Base-by-base conservation (phyloP, 139 green algal genomes). In the Chlamydomonas schloesseri region DNA sequence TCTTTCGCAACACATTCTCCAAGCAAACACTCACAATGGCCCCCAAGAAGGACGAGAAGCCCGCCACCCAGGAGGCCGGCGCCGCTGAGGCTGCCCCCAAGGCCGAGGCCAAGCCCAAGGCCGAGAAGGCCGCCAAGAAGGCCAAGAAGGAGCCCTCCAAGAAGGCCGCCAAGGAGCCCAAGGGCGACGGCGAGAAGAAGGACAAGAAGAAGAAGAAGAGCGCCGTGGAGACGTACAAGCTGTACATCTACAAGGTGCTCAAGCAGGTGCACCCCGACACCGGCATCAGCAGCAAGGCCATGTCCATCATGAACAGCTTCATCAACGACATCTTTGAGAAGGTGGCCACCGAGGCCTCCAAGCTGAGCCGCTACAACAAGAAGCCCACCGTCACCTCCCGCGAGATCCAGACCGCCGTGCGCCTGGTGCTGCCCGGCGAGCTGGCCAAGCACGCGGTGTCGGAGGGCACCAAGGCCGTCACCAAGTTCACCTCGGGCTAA, bases 221-320 rank as follows among this genome's bases (percentile, higher is more conserved):
- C 42, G 42, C 42, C 42, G 55, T 62, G 62, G 82, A 87, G 70
- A 87, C 82, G 31, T 88, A 88, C 83, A 88, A 88, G 83, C 58
- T 88, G 21, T 88, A 88, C 64, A 83, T 88, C 83, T 88, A 88
- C 83, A 88, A 88, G 83, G 83, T 88, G 64, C 89, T 96, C 33
- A 97, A 98, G 92, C 96, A 98, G 94, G 96, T 99, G 87, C 97
- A 98, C 92, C 97, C 97, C 60, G 97, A 98, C 91, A 98, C 96
- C 37, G 95, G 95, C 81, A 98, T 99, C 90, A 96, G 90, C 90
- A 96, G 90, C 90, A 98, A 98, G 94, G 96, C 96, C 71, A 87
- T 99, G 95, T 96, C 90, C 68, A 98, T 99, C 93, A 97, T 98
- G 91, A 98, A 99, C 95, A 97, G 93, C 47, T 98, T 99, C 94